These are phyloP conservation scores for Lyophyllum atratum DNA, from an alignment of 768 basidiomycete genomes.

Conservation along the genomic window DNA sequence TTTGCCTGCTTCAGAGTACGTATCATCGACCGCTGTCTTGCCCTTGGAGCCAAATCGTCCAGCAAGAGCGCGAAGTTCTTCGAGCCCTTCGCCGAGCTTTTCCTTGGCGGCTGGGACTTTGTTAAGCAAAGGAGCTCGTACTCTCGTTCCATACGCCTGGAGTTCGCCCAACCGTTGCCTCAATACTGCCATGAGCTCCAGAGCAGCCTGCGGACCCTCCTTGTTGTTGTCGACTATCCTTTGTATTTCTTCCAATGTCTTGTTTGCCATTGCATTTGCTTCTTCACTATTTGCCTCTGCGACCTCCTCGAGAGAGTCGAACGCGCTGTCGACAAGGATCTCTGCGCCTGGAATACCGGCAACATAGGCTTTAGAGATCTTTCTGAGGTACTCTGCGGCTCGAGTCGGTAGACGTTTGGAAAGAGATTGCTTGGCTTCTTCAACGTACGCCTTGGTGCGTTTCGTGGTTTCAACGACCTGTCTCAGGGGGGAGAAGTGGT, in stretches of 20 bases:
- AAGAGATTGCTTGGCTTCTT: constrained; percentile 19
- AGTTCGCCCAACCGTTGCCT: background rate
- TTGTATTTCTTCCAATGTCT: constrained; percentile 37
- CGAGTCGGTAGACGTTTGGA: constrained; percentile 24
- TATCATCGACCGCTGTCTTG: background rate
- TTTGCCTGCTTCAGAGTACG: background rate
- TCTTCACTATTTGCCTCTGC: constrained; percentile 40
- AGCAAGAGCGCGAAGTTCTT: background rate
- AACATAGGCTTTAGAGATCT: constrained; percentile 41
- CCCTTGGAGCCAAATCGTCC: background rate
- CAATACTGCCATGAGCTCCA: background rate
- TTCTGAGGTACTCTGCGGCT: constrained; percentile 38
- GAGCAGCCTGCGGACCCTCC: background rate
- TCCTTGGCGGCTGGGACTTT: background rate
- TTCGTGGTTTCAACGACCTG: constrained; percentile 35
- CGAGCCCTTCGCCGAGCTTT: background rate
- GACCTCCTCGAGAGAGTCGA: constrained; percentile 42
- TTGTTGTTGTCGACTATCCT: constrained; percentile 11
- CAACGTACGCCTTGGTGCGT: constrained; percentile 14
- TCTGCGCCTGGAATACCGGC: constrained; percentile 39
- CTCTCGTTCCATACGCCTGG: background rate
- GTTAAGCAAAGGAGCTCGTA: background rate
- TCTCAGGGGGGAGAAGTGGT: constrained; percentile 43
- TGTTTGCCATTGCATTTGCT: constrained; percentile 34
- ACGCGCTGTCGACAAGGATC: constrained; percentile 39